Evolutionary conservation across 805 yeast genomes (phyloP).

Genomic region (Jamesozyma lodderae): DNA sequence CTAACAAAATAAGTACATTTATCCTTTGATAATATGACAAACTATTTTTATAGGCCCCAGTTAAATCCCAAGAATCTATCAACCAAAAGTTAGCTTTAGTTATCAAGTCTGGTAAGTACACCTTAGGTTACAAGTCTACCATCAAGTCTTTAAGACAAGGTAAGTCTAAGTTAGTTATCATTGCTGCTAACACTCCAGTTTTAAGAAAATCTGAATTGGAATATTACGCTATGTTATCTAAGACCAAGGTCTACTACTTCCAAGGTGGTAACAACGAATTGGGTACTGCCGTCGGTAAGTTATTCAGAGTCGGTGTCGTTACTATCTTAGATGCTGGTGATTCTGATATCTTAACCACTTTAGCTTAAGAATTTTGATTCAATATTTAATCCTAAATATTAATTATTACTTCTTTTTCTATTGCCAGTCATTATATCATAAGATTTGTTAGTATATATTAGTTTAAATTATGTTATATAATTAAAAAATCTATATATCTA

Average conservation of each 20-base stretch:
- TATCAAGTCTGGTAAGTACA: constrained; percentile 98
- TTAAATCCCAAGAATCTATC: constrained; percentile 82
- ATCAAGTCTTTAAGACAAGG: constrained; percentile 97
- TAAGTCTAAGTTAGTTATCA: constrained; percentile 95
- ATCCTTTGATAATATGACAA: too few species aligned
- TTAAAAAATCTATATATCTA: too few species aligned
- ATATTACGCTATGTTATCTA: constrained; percentile 99
- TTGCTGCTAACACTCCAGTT: constrained; percentile 99
- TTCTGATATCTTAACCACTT: constrained; percentile 88
- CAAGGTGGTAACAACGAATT: constrained; percentile 99
- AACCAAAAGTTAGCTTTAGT: constrained; percentile 97
- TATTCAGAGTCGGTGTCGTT: constrained; percentile 98
- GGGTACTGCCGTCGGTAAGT: constrained; percentile 99
- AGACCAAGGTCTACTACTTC: constrained; percentile 95
- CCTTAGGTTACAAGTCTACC: constrained; percentile 99
- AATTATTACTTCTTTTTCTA: too few species aligned
- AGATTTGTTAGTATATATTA: too few species aligned
- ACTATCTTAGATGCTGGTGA: constrained; percentile 98
- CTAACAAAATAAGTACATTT: constrained; percentile 4
- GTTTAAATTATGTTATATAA: too few species aligned
- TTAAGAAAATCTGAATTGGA: constrained; percentile 99
- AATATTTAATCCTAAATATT: too few species aligned
- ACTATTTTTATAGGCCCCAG: constrained; percentile 67
- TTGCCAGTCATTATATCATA: too few species aligned
- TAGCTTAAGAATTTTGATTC: constrained; percentile 32